Base-by-base conservation (phyloP, 73 alveolate species). In the Uronychia binucleata region DNA sequence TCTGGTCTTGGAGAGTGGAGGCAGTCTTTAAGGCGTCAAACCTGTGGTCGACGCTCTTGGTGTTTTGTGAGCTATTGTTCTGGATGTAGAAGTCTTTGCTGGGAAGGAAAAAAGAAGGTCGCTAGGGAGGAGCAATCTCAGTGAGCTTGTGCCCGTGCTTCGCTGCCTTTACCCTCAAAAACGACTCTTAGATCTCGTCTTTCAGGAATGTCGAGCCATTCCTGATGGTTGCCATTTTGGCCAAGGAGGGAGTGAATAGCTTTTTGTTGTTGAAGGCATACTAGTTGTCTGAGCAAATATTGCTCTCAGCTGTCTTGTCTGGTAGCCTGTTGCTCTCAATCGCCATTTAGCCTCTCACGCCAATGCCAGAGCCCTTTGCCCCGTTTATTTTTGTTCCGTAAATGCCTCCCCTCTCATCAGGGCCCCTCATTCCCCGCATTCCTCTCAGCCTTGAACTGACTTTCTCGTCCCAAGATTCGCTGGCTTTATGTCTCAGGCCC, bases 111-210 rank as follows among this genome's bases (percentile, higher is more conserved):
- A 46, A 46, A 46, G 67, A 46, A 11, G 67, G 67, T 11, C 19
- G 5, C n/a, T 11, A 11, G 67, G 19, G n/a, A 11, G 67, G 67
- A 11, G 67, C 67, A 5, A 46, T 5, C 19, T 46, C 67, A 11
- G 67, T 11, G 5, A 46, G 67, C 19, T 46, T 46, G 67, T 75
- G 81, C 58, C 81, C 81, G 30, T 75, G 81, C 58, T 75, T 75
- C 19, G 81, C 81, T 28, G 81, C 81, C 27, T 75, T 75, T 13
- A 75, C 46, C 58, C 81, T 75, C 29, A 75, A 5, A 28, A 75
- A 28, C 25, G 57, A 26, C 81, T 75, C 81, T 26, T 28, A 1
- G 5, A 75, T 75, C 27, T 75, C 35, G 30, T 75, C 28, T 75
- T 30, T 75, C 1, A 75, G 58, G n/a, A 32, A 35, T 28, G 58